Conservation (phyloP, 352 stramenopile genomes). For the Blastocystis sp. region DNA sequence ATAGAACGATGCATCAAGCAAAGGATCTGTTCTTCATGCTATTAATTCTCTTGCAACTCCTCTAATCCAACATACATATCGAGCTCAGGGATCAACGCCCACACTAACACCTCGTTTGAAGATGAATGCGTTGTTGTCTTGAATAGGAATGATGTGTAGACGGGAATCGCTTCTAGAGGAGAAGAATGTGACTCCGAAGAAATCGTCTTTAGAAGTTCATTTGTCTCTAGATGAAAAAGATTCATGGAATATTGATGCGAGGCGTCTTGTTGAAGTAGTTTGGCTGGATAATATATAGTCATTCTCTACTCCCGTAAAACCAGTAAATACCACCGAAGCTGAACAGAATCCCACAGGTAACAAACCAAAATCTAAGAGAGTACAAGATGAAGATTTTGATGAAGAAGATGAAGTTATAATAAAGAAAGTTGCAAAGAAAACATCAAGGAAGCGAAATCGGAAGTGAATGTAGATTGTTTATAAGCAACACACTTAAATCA, state of each 20-base stretch:
- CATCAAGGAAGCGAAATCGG: constrained; percentile 12
- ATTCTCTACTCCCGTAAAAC: constrained; percentile 11
- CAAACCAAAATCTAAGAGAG: neutral
- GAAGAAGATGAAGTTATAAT: neutral
- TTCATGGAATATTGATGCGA: constrained; percentile 51
- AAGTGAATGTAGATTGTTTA: constrained; percentile 8
- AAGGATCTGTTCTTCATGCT: neutral
- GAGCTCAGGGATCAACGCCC: neutral
- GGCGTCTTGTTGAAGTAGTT: neutral
- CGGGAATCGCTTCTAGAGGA: neutral
- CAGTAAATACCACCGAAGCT: neutral
- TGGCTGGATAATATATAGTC: neutral
- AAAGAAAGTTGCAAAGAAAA: constrained; percentile 16
- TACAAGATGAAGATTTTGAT: neutral
- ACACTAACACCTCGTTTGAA: constrained; percentile 24
- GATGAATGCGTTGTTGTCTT: neutral
- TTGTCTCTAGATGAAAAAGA: constrained; percentile 36
- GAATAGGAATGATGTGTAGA: neutral
- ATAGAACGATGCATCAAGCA: neutral
- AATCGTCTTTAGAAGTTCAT: constrained; percentile 20
- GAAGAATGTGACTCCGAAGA: neutral
- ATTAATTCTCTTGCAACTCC: constrained; percentile 45
- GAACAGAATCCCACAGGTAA: neutral
- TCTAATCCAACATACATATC: neutral
- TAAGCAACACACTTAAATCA: constrained; percentile 87